Base-by-base conservation (phyloP, 352 stramenopile species). In the Blastocystis hominis region DNA sequence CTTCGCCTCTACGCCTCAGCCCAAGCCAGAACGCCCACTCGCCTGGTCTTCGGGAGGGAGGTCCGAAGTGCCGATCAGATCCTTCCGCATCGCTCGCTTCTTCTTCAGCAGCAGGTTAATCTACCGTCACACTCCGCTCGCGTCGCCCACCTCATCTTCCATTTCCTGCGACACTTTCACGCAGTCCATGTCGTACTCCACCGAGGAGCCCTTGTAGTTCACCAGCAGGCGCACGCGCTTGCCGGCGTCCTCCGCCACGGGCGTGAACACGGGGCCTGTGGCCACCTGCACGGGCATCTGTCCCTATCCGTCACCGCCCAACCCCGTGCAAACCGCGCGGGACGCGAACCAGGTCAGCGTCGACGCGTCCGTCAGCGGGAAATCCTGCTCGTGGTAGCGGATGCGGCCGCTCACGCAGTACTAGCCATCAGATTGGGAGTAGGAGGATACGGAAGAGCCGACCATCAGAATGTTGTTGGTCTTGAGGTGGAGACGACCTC, bases 291-390 rank as follows among this genome's bases (percentile, higher is more conserved):
- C 42, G 44, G 34, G 68, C 3, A 24, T 53, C 6, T 36, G 9
- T 53, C 50, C n/a, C 72, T 84, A 61, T 36, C 2, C 30, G 46
- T 84, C 9, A 77, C 38, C 15, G 13, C 30, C 20, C 38, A n/a
- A 3, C 46, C 24, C 15, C 24, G 34, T 7, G 4, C 40, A 24
- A 7, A 87, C 77, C 3, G 54, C n/a, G 38, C 77, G 62, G 6
- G 77, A 87, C 2, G 66, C 66, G 44, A 50, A 87, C 77, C 77
- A 87, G n/a, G 77, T 64, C 24, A 75, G 63, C 15, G 77, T 87
- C 20, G 77, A 55, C 5, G 62, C 66, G 2, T 78, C 77, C 1
- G 62, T 42, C 2, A 87, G 13, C 4, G 46, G 62, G 47, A 61
- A 87, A 30, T 87, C 47, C 10, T 34, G 40, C 56, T 87, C 77